phyloP scores from a whole-genome alignment of 192 early-diverging fungal genomes.

The Spizellomyces punctatus region DNA sequence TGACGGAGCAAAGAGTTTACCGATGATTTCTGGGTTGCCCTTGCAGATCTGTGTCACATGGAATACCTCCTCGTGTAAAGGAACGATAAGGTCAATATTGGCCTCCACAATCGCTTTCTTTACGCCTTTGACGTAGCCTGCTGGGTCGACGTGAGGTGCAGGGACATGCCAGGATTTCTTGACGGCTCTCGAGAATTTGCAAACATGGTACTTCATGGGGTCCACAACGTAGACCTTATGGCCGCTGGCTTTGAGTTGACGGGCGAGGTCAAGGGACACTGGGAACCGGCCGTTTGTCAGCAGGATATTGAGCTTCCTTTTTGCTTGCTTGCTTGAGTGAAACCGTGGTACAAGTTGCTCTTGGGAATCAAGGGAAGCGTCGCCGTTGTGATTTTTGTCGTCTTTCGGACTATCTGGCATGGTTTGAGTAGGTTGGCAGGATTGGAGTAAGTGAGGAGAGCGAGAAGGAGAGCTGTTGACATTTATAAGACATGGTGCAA shows the following conservation, averaged over 20 bases:
- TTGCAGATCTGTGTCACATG: neutral
- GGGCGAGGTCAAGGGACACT: neutral
- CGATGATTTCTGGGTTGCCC: neutral
- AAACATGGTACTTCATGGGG: slow-evolving; percentile 14
- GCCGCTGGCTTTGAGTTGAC: neutral
- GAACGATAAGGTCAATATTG: slow-evolving; percentile 11
- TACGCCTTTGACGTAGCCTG: neutral
- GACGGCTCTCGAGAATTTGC: slow-evolving; percentile 14
- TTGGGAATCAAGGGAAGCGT: too few relatives aligned
- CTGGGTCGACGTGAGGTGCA: slow-evolving; percentile 2
- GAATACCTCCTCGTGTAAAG: slow-evolving; percentile 8
- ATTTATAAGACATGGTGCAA: too few relatives aligned
- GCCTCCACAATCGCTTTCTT: neutral
- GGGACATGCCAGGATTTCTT: neutral
- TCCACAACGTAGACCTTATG: slow-evolving; percentile 13
- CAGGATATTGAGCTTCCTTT: too few relatives aligned
- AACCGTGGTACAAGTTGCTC: too few relatives aligned
- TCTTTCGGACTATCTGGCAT: too few relatives aligned
- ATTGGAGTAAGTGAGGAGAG: too few relatives aligned
- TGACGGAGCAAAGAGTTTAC: neutral
- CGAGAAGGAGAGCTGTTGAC: too few relatives aligned
- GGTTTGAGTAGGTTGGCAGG: too few relatives aligned
- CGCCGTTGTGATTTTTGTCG: too few relatives aligned
- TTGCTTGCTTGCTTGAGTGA: too few relatives aligned
- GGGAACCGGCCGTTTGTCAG: too few relatives aligned